Evolutionary conservation across 148 eudicot species (phyloP), one percentile per base, ranked within the genome.

Genomic region (Vaccinium vitisidaea): DNA sequence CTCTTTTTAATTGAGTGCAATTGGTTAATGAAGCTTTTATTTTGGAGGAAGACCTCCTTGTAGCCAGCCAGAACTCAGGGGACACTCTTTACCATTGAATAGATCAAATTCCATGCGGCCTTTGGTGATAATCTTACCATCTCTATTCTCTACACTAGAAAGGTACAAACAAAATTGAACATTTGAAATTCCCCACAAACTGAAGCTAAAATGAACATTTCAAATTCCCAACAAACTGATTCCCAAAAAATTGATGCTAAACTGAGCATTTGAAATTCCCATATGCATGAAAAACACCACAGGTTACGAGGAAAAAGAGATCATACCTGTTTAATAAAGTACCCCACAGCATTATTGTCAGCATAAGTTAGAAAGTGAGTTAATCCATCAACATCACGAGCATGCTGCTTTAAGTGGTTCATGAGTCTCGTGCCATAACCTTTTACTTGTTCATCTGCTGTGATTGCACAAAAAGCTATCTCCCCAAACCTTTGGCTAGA

Each of bases 331-430:
- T 97, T 97, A 87, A 89, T 91, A 85, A 97, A 97, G 87, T 97
- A 97, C 84, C 99, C 99, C 87, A 97, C 99, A 83, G 99, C 99
- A 87, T 97, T 97, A 79, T 97, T 97, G 92, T 97, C 99, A 58
- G 99, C 99, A 89, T 95, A 97, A 39, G 99, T 97, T 75, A 97
- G 91, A 89, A 97, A 97, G 91, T 97, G 99, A 69, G 98, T 95
- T 84, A 97, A 86, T 56, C 99, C 98, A 88, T 97, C 99, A 39
- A 85, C 87, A 88, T 97, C 99, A 80, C 99, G 99, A 69, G 99
- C 99, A 88, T 97, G 92, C 92, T 92, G 93, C 88, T 97, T 97
- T 54, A 97, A 88, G 90, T 97, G 98, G 90, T 97, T 95, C 99
- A 97, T 97, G 88, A 97, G 82, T 89, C 99, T 94, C 1, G 99